Evolutionary conservation across 2,329 filamentous ascomycete genomes (phyloP).

Genomic region (Coleophoma cylindrospora): DNA sequence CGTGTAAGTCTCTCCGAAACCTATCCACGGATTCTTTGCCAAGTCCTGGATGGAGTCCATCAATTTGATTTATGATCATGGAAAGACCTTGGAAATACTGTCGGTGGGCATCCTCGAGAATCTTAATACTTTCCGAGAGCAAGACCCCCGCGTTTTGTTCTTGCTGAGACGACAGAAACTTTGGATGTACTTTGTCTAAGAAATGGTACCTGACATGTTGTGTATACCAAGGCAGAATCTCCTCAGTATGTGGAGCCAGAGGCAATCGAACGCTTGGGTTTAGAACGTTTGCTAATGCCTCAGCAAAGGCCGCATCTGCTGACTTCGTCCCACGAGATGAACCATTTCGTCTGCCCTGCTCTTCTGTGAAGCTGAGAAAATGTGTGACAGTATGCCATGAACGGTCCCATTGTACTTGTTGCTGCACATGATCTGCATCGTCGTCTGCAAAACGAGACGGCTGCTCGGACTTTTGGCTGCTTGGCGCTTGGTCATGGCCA

Average conservation of each 20-base stretch:
- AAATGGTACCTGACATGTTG: slow-evolving; percentile 58
- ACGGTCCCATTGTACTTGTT: slow-evolving; percentile 52
- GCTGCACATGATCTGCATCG: slow-evolving; percentile 13
- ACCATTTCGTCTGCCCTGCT: slow-evolving; percentile 38
- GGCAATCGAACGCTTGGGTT: slow-evolving; percentile 41
- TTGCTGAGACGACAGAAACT: slow-evolving; percentile 39
- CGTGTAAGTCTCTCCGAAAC: slow-evolving; percentile 58
- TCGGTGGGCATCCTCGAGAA: slow-evolving; percentile 53
- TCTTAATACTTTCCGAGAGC: slow-evolving; percentile 47
- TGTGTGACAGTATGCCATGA: slow-evolving; percentile 60
- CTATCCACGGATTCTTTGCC: slow-evolving; percentile 36
- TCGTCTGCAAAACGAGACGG: not conserved
- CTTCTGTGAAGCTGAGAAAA: slow-evolving; percentile 48
- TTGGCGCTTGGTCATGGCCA: not conserved
- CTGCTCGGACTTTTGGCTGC: not conserved
- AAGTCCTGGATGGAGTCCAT: slow-evolving; percentile 24
- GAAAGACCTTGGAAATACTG: slow-evolving; percentile 52
- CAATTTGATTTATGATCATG: slow-evolving; percentile 43
- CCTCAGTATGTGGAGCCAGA: slow-evolving; percentile 45
- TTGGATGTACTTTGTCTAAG: slow-evolving; percentile 51
- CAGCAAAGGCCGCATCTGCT: slow-evolving; percentile 36
- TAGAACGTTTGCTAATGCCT: slow-evolving; percentile 49
- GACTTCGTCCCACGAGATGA: slow-evolving; percentile 17
- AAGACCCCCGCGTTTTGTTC: slow-evolving; percentile 35
- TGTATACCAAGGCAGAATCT: slow-evolving; percentile 55